These are phyloP conservation scores for Acacia confusa DNA, from an alignment of 306 rosid species.

Conservation along the genomic window DNA sequence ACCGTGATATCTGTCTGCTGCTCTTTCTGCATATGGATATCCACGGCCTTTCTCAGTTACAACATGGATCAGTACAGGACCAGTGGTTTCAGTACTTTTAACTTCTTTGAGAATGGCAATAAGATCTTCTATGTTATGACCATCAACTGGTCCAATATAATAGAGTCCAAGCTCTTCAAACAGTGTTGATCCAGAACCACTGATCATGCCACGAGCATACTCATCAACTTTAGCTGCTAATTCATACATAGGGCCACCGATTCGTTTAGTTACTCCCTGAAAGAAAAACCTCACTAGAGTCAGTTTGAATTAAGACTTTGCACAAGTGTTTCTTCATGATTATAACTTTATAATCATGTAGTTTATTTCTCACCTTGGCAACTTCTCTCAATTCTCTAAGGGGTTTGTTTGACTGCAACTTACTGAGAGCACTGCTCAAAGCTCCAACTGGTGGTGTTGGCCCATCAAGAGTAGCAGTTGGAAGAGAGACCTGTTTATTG, in stretches of 20 bases:
- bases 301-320: constrained; percentile 24
- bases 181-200: constrained; percentile 89
- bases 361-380: constrained; percentile 70
- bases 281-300: constrained; percentile 21
- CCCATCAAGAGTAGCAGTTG: constrained; percentile 93
- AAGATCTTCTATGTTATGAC: constrained; percentile 90
- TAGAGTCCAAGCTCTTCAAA: constrained; percentile 98
- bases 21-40: constrained; percentile 91
- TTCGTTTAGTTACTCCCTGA: constrained; percentile 85
- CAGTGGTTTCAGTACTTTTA: constrained; percentile 75
- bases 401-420: constrained; percentile 87
- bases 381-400: constrained; percentile 96
- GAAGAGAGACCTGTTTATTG: constrained; percentile 92
- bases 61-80: constrained; percentile 91
- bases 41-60: constrained; percentile 96
- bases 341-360: background rate
- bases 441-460: constrained; percentile 94
- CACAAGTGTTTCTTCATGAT: background rate
- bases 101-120: constrained; percentile 81
- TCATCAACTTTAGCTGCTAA: constrained; percentile 97
- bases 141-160: constrained; percentile 97
- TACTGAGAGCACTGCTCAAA: constrained; percentile 94
- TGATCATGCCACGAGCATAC: constrained; percentile 98
- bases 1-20: constrained; percentile 95
- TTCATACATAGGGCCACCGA: constrained; percentile 92